These are phyloP conservation scores for Camellia oleifera DNA, from an alignment of 179 eudicot species.

Conservation along the genomic window DNA sequence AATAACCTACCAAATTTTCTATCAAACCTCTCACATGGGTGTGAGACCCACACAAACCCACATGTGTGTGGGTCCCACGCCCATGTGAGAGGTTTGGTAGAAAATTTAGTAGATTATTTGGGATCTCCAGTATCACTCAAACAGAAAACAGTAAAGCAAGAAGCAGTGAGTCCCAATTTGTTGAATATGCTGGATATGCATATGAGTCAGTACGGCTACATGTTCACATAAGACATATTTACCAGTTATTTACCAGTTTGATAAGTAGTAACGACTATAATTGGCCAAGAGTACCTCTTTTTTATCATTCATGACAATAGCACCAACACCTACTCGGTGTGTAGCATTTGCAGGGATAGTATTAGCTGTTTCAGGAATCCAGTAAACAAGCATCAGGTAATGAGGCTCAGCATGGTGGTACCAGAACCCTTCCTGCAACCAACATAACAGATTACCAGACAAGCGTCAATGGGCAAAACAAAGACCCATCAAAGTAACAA, in stretches of 20 bases:
- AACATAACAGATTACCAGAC: not conserved
- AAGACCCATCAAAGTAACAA: no score
- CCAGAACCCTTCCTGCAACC: conserved; percentile 54
- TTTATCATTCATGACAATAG: conserved; percentile 47
- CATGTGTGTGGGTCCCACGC: no score
- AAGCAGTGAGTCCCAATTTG: not conserved
- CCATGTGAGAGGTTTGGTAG: no score
- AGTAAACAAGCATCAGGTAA: conserved; percentile 55
- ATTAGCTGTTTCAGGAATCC: conserved; percentile 44
- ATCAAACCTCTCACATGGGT: no score
- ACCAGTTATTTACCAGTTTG: not conserved
- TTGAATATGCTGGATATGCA: not conserved
- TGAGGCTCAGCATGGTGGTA: conserved; percentile 58
- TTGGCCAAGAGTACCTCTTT: conserved; percentile 33
- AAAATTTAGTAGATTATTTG: no score
- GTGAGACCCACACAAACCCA: no score
- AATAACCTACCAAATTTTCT: no score
- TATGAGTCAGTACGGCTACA: not conserved
- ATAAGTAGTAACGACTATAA: not conserved
- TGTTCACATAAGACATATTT: not conserved
- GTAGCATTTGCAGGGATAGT: conserved; percentile 59
- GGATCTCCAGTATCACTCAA: no score
- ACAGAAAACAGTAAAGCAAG: not conserved
- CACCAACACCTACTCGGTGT: conserved; percentile 58
- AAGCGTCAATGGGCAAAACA: no score